Base-by-base conservation (phyloP, 345 rosid species). In the Hevea brasiliensis region DNA sequence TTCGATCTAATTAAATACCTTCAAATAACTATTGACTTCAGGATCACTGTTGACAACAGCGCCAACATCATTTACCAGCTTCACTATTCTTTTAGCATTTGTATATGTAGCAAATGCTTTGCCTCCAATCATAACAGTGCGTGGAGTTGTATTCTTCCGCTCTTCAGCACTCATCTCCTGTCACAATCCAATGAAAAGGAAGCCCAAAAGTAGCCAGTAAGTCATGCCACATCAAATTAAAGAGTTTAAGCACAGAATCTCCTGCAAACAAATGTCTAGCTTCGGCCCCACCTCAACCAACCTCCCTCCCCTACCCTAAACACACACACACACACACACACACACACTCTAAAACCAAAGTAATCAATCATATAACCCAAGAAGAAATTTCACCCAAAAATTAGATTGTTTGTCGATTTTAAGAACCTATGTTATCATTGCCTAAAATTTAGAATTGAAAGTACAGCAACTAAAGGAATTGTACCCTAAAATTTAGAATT, bases 71-170 rank as follows among this genome's bases (percentile, higher is more conserved):
- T 85, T 85, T 77, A 94, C 97, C 73, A 94, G 83, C 81, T 92
- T 94, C 82, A 94, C 98, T 73, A 92, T 94, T 81, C 95, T 87
- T 84, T 92, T 92, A 64, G 98, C 98, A 81, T 94, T 94, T 61
- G 97, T 89, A 76, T 92, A 94, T 12, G 98, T 94, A 62, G 98
- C 97, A 85, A 92, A 94, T 57, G 98, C 98, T 85, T 94, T 94
- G 74, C 98, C 98, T 70, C 98, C 98, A 68, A 94, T 85, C 98
- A 94, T 92, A 64, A 92, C 75, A 41, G 98, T 94, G 26, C 97
- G 98, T 41, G 97, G 84, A 83, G 88, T 88, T 78, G 89, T 85
- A 63, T 85, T 90, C 87, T 87, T 90, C 81, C 95, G 79, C 75
- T 89, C 92, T 79, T 92, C 90, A 69, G 92, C 85, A 44, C 79